Evolutionary conservation across 73 alveolate species (phyloP), one percentile per base, ranked within the genome.

Genomic region (Paramecium caudatum): DNA sequence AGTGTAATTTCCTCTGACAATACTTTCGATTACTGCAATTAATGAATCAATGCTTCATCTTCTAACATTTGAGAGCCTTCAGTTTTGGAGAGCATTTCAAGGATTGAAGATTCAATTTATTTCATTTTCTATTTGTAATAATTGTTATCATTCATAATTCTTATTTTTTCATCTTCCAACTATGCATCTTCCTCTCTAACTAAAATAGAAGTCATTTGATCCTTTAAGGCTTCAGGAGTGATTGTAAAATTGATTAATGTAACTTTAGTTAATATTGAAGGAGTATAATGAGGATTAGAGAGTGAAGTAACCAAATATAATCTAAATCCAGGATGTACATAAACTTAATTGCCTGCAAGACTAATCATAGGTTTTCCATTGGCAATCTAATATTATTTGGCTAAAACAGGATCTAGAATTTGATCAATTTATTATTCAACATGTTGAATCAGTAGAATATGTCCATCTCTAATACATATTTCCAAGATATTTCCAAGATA

Each of bases 221-320:
- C 99, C 82, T 94, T 95, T 39, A 98, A 93, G 17, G 99, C 99
- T 87, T 97, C 99, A 27, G 95, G 97, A n/a, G 99, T 98, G 45
- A 98, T 98, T 94, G 97, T 97, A 91, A 98, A 98, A 91, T 98
- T 98, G 2, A 98, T 95, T 1, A 98, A 94, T 5, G 99, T 97
- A 7, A 97, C 99, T 82, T 98, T 97, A 6, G 98, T 97, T 5
- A 96, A 92, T 45, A 96, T 90, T 90, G 97, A 99, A 49, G 99
- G 99, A 27, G 98, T 80, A 88, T 96, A 98, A 92, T 98, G 99
- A 10, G 99, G 99, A 90, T 98, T 98, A 16, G 99, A 94, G 32
- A 94, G 90, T 39, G 97, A 95, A 55, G 99, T 97, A 3, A 98
- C 93, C 82, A 98, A 87, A 91, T 96, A 97, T 62, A 98, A 95